These are phyloP conservation scores for Penstemon davidsonii DNA, from an alignment of 257 asterid species.

Conservation along the genomic window DNA sequence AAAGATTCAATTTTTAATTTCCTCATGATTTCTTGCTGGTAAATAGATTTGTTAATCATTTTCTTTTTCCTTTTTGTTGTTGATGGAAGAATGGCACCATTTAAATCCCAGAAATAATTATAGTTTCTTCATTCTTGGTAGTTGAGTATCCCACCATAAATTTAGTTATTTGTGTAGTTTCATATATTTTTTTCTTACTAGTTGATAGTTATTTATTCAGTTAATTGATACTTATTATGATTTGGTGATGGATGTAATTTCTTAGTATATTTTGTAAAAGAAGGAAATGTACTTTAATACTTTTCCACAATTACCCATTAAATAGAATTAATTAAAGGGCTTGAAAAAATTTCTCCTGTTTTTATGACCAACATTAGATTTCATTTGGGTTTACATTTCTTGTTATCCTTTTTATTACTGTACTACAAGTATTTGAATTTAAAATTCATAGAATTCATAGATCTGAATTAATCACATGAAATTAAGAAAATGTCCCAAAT, in stretches of 20 bases:
- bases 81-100: neutral
- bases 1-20: neutral
- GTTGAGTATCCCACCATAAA: too few relatives aligned
- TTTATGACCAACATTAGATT: neutral
- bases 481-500: conserved; percentile 20
- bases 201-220: neutral
- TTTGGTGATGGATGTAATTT: too few relatives aligned
- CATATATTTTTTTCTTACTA: neutral
- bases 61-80: neutral
- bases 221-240: too few relatives aligned
- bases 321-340: neutral
- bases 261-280: too few relatives aligned
- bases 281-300: neutral
- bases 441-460: neutral
- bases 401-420: neutral
- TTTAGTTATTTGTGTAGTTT: neutral
- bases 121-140: neutral
- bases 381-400: conserved; percentile 16
- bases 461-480: conserved; percentile 21
- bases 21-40: neutral
- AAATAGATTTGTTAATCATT: neutral
- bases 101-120: too few relatives aligned
- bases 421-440: too few relatives aligned
- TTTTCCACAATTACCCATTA: neutral
- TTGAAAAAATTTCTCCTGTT: neutral